Evolutionary conservation across 805 yeast species (phyloP), one percentile per base, ranked within the genome.

Genomic region (Cyberlindnera lachancei): DNA sequence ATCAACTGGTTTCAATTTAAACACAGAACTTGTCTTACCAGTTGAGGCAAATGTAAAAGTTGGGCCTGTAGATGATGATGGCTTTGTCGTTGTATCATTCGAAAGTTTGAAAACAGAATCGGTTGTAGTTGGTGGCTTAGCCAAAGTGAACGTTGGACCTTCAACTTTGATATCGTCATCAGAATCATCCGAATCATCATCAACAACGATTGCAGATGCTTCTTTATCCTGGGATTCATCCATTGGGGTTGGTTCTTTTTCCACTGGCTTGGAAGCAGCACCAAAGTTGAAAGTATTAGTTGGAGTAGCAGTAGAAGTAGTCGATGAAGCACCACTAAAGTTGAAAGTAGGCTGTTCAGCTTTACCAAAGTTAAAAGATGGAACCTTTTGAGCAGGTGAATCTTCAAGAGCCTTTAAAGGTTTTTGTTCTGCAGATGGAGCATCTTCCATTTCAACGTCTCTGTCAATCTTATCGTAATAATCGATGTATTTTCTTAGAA

Each of bases 161-260:
- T 82, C 73, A 18, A 80, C 69, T 50, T 76, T 79, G 17, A 77
- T 56, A 23, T 75, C 82, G 15, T 75, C 75, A 21, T 75, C 83
- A 1, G 73, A 64, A 27, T 72, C 78, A 32, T 68, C 75, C 4
- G 68, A 60, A 18, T 44, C 50, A 10, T 34, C 45, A 16, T 33
- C 40, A 16, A 40, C 38, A 16, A 25, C 34, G 18, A 27, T 35
- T 3, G 33, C 34, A 7, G 23, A 13, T 6, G 13, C 20, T 7
- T 19, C 24, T 15, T 28, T 28, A 13, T 6, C 30, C 18, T 13
- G 2, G 15, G 44, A 26, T n/a, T 35, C 37, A 7, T 37, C 40
- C 15, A 41, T 30, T 19, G 48, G 40, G 3, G 36, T 29, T 13
- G 35, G 34, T 20, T 37, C 34, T 19, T 34, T 18, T 18, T 22